Base-by-base conservation (phyloP, 2,329 filamentous ascomycete species). In the Arthrocladium fulminans region DNA sequence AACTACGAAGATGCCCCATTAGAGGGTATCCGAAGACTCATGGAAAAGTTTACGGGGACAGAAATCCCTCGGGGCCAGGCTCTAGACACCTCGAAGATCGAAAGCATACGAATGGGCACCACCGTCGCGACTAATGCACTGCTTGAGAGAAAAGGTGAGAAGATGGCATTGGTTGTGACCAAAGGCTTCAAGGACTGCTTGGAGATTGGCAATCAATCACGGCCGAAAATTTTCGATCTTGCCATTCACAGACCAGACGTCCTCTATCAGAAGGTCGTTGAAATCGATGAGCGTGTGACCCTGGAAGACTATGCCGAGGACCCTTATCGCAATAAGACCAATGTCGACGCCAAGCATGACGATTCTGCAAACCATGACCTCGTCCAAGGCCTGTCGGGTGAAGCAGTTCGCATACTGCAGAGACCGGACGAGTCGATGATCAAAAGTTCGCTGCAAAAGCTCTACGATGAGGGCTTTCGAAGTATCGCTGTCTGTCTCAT, bases 21-120 rank as follows among this genome's bases (percentile, higher is more conserved):
- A 15, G 89, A 95, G 71, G 88, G 88, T 23, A 95, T 95, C 62
- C 80, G 89, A 13, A 82, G 89, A 50, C 81, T 95, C 49, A 80
- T 95, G 67, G 83, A 83, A 56, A 81, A 80, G 58, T 94, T 94
- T 65, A 79, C 81, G 2, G 75, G 76, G 47, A 75, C 76, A 50
- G 82, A 90, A 3, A 88, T 94, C 38, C 86, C 86, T 2, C 81
- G 88, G 41, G 88, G 87, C 22, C 73, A 88, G 62, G 72, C 84
- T 1, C 71, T 95, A 7, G 88, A 95, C 64, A 95, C 88, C 1
- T 79, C 81, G 15, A 70, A 81, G 60, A 94, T 96, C 58, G 86
- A 92, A 58, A 88, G 85, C 48, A 95, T 96, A 63, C 83, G 89
- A 41, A 96, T 96, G 89, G 89, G 89, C 38, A 96, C 89, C 1